phyloP scores from a whole-genome alignment of 148 eudicot genomes.

The Polygonum maritimum region DNA sequence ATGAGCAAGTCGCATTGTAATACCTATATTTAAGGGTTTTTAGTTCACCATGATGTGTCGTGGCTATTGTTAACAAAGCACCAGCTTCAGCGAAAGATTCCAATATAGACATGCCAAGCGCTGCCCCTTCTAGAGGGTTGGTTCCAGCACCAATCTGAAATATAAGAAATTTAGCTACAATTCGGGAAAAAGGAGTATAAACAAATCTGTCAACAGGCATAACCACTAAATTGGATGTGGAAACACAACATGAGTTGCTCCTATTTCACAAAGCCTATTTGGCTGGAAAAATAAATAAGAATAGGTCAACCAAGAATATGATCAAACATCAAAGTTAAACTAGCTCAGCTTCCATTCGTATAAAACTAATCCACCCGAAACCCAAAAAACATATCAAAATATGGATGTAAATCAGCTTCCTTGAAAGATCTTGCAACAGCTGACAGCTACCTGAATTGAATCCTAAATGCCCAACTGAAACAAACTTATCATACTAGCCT shows the following conservation, averaged over 20 bases:
- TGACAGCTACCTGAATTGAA: not conserved
- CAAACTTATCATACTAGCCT: not conserved
- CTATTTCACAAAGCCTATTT: not conserved
- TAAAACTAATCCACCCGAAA: not conserved
- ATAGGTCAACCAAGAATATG: not conserved
- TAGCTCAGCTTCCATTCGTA: not conserved
- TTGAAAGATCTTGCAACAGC: not conserved
- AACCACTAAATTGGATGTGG: not conserved
- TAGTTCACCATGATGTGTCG: slow-evolving; percentile 98
- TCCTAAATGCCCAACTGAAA: not conserved
- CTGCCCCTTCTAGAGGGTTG: slow-evolving; percentile 99
- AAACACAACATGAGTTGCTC: not conserved
- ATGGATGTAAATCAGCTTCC: not conserved
- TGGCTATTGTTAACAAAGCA: slow-evolving; percentile 71
- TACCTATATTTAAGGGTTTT: slow-evolving; percentile 98
- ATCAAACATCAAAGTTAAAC: not conserved
- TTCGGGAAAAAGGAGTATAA: not conserved
- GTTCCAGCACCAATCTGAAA: slow-evolving; percentile 95
- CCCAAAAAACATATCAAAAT: not conserved
- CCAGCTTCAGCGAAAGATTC: slow-evolving; percentile 84
- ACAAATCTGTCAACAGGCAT: not conserved
- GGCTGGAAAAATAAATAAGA: not conserved
- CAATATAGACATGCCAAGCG: slow-evolving; percentile 91
- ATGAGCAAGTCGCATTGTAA: not conserved
- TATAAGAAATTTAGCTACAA: slow-evolving; percentile 5